A percentile compares a stretch with the other conserved stretches of the same genome.
phyloP scores from a whole-genome alignment of 129 eudicot species.

The Logfia minima region DNA sequence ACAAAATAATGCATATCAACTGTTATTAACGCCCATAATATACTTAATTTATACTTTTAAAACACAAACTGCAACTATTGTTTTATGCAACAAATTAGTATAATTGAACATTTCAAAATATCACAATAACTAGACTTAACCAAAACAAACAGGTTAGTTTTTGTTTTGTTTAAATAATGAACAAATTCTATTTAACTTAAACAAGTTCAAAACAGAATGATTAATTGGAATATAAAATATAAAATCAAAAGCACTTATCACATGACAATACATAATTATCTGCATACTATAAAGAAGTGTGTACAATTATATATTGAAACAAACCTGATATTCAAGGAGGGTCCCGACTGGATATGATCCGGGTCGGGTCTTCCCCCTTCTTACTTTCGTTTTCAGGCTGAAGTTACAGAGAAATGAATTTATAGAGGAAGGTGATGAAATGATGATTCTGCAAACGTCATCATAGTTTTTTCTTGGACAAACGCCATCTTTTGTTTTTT shows the following conservation, averaged over 20 bases:
- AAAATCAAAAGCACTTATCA: not conserved
- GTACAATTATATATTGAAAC: not conserved
- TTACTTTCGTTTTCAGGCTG: not conserved
- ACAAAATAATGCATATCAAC: conserved; percentile 27
- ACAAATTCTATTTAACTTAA: not conserved
- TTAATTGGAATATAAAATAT: not conserved
- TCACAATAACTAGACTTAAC: not conserved
- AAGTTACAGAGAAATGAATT: conserved; percentile 15
- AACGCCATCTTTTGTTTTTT: conserved; percentile 11
- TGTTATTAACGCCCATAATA: conserved; percentile 20
- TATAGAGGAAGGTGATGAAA: conserved; percentile 29
- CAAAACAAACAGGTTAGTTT: not conserved
- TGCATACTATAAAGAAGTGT: not conserved
- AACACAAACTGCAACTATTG: not conserved
- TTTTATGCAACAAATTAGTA: not conserved
- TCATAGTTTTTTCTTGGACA: not conserved
- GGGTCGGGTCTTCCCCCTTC: conserved; percentile 4
- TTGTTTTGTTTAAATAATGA: not conserved
- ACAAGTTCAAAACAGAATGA: not conserved
- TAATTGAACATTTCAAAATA: no score
- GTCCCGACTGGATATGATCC: conserved; percentile 22
- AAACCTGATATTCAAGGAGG: conserved; percentile 31
- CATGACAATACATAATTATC: conserved; percentile 11
- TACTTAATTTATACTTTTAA: not conserved
- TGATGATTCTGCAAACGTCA: conserved; percentile 26